Evolutionary conservation across 2,329 filamentous ascomycete genomes (phyloP).

Genomic region (Aspergillaceae sp.): DNA sequence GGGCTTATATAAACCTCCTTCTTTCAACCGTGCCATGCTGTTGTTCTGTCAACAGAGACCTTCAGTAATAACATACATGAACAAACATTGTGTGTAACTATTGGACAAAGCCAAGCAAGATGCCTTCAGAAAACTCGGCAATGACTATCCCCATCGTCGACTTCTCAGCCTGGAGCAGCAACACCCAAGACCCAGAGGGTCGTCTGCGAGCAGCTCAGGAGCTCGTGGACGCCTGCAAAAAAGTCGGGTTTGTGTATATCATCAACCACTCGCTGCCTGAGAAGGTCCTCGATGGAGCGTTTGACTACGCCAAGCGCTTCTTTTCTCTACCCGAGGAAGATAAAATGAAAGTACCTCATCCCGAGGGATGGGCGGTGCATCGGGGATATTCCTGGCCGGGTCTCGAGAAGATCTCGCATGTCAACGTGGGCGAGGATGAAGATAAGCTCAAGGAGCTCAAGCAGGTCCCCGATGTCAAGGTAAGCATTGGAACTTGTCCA

Average conservation of each 20-base stretch:
- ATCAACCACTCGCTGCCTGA: constrained; percentile 39
- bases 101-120: neutral
- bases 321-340: constrained; percentile 38
- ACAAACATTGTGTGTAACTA: too few relatives aligned
- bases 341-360: constrained; percentile 44
- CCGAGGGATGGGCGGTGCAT: constrained; percentile 42
- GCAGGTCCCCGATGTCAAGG: constrained; percentile 45
- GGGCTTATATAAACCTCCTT: neutral
- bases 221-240: constrained; percentile 35
- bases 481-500: constrained; percentile 14
- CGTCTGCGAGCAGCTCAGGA: constrained; percentile 28
- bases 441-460: constrained; percentile 35
- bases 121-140: neutral
- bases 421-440: constrained; percentile 34
- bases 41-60: neutral
- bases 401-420: constrained; percentile 46
- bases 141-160: constrained; percentile 33
- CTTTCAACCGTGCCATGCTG: neutral
- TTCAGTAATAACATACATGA: too few relatives aligned
- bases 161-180: constrained; percentile 27
- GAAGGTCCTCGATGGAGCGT: constrained; percentile 35
- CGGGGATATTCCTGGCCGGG: constrained; percentile 51
- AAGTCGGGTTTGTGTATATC: constrained; percentile 43
- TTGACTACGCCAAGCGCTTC: constrained; percentile 36
- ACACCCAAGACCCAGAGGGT: constrained; percentile 16